Percentiles rank a stretch among this genome's conserved stretches.
Conservation (phyloP, 176 grass and related monocot genomes). For the Cocos nucifera region DNA sequence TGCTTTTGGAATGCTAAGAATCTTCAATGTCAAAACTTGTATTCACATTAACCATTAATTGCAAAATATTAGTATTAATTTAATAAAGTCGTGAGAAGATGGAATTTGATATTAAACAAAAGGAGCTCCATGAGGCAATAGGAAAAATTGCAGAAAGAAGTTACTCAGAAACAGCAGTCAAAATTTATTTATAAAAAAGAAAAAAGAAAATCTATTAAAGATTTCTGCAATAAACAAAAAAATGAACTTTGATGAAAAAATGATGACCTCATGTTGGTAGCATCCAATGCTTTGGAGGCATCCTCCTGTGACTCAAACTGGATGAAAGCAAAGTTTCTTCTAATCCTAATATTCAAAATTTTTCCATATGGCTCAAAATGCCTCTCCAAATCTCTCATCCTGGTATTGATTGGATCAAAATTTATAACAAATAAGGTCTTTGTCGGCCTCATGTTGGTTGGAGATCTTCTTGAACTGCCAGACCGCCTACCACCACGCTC, state of each 20-base stretch:
- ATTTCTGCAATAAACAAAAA: no score
- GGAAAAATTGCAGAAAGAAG: not conserved
- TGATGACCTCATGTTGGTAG: constrained; percentile 66
- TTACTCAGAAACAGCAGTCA: not conserved
- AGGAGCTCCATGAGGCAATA: no score
- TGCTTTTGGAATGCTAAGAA: no score
- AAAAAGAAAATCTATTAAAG: no score
- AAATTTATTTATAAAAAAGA: no score
- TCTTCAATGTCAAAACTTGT: no score
- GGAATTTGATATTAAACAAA: no score
- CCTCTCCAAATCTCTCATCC: constrained; percentile 79
- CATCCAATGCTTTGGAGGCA: constrained; percentile 85
- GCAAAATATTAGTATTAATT: no score
- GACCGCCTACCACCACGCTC: constrained; percentile 58
- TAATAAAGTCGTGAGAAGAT: no score
- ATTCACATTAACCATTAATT: no score
- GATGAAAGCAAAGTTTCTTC: constrained; percentile 91
- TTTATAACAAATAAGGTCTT: constrained; percentile 99
- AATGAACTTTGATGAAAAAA: no score
- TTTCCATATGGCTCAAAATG: constrained; percentile 94
- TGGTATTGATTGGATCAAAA: constrained; percentile 90
- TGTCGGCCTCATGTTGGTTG: constrained; percentile 55
- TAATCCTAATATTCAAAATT: constrained; percentile 74
- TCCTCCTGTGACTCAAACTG: constrained; percentile 87
- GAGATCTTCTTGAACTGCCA: constrained; percentile 65